Evolutionary conservation across 495 filamentous ascomycete species (phyloP), one percentile per base, ranked within the genome.

Genomic region (Neurospora sp.): DNA sequence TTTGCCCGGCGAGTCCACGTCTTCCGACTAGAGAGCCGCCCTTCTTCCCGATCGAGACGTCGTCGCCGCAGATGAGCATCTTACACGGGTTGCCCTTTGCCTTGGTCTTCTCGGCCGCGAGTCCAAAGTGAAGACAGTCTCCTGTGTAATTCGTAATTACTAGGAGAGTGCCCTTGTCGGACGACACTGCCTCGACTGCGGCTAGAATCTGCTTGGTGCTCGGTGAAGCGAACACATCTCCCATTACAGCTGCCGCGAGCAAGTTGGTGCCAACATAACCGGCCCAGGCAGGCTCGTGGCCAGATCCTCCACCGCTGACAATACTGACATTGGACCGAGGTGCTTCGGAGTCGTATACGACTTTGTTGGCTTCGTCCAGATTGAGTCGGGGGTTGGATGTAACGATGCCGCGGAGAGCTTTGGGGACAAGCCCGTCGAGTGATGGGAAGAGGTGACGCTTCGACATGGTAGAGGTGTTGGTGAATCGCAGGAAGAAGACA

Each of bases 111-210:
- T 91, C 88, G 72, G 86, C 84, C 4, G 89, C 89, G 23, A 91
- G 80, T 2, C 88, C 88, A 72, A 91, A 91, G 77, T 91, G 88
- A 71, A 91, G 81, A 75, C 87, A 89, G 80, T 91, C 89, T 35
- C 89, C 89, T 0, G 89, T 91, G 76, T 91, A 91, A 76, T 91
- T 91, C 42, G 88, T 90, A 74, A 91, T 86, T 70, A 89, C 86
- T n/a, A 91, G 77, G 46, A 91, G 87, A 6, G 85, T 85, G 23
- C 89, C 89, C 73, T 85, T 83, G 54, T 88, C 84, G 10, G 86
- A 88, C 1, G 88, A 88, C 1, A 87, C 86, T 42, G 86, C 81
- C 48, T 86, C 83, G 46, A 90, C 85, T 20, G 84, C 88, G 27
- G 88, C 85, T 39, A 90, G 81, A 72, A 91, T 86, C 79, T 91